Percentiles rank a stretch among this genome's conserved stretches.
These are phyloP conservation scores for Xanthoconium purpureum DNA, from an alignment of 768 basidiomycete species.

Conservation along the genomic window DNA sequence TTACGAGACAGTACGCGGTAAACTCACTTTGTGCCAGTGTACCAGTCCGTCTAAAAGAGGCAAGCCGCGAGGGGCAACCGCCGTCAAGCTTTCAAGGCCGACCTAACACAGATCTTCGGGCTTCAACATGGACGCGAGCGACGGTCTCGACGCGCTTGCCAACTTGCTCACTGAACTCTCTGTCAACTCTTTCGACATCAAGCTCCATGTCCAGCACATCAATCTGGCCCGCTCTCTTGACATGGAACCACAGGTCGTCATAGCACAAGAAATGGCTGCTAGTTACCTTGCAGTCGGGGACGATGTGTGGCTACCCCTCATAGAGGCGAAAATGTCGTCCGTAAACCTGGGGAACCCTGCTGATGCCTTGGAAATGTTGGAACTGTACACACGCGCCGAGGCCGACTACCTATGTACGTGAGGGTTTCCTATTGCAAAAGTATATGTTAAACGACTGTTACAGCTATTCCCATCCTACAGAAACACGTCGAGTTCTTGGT, in stretches of 20 bases:
- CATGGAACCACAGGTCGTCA: conserved; percentile 55
- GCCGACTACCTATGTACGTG: conserved; percentile 77
- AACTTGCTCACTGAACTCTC: conserved; percentile 57
- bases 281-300: conserved; percentile 62
- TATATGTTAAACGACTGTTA: conserved; percentile 18
- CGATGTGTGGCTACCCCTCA: conserved; percentile 71
- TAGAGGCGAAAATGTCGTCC: conserved; percentile 50
- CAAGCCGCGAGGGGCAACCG: too few species aligned
- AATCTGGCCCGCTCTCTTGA: conserved; percentile 53
- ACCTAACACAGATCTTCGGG: too few species aligned
- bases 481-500: conserved; percentile 63
- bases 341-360: conserved; percentile 50
- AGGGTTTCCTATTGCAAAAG: conserved; percentile 1
- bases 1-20: neutral
- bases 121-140: conserved; percentile 41
- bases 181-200: conserved; percentile 56
- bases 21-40: too few species aligned
- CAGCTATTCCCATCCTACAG: conserved; percentile 74
- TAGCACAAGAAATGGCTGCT: conserved; percentile 65
- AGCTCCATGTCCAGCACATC: conserved; percentile 66
- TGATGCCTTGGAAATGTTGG: conserved; percentile 54
- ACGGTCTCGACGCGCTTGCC: conserved; percentile 62
- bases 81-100: too few species aligned
- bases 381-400: conserved; percentile 64
- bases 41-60: too few species aligned